These are phyloP conservation scores for Rubus idaeus DNA, from an alignment of 306 rosid species.

Conservation along the genomic window DNA sequence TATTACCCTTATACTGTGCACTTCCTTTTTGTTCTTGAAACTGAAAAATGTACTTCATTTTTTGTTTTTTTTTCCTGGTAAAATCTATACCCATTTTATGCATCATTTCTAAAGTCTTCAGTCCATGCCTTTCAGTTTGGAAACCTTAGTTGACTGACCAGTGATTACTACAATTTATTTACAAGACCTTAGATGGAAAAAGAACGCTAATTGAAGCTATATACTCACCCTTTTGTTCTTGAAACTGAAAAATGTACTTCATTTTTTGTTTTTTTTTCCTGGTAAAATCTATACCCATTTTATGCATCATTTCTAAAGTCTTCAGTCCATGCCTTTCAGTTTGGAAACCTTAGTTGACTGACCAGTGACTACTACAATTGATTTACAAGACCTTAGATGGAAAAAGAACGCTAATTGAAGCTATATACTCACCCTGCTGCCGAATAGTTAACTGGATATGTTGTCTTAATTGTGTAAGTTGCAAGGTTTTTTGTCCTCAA, in stretches of 20 bases:
- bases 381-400: not conserved
- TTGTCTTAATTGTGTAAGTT: not conserved
- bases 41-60: not conserved
- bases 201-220: conserved; percentile 4
- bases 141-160: not conserved
- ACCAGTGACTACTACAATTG: not conserved
- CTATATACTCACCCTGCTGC: not conserved
- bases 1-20: not conserved
- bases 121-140: not conserved
- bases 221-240: not conserved
- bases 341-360: not conserved
- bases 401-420: not conserved
- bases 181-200: not conserved
- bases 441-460: not conserved
- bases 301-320: not conserved
- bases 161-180: not conserved
- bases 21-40: not conserved
- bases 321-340: not conserved
- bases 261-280: not conserved
- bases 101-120: not conserved
- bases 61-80: not conserved
- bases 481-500: not conserved
- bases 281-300: not conserved
- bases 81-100: not conserved
- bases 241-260: not conserved